Percentiles rank a stretch among this genome's conserved stretches.
phyloP scores from a whole-genome alignment of 257 asterid species.

The Hygrophila difformis region DNA sequence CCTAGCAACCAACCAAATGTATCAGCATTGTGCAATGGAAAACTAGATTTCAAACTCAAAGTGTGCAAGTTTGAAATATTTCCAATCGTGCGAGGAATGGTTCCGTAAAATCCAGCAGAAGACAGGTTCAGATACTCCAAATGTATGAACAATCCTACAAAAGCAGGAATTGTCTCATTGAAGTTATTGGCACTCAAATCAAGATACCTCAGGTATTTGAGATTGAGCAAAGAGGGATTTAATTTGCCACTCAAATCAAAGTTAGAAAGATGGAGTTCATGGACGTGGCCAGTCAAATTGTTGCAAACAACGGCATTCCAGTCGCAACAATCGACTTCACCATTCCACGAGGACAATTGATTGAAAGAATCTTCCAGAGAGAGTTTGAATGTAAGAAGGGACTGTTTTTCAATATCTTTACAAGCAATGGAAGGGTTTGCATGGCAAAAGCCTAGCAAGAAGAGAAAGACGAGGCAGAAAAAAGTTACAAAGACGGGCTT shows the following conservation, averaged over 20 bases:
- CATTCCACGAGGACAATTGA: conserved; percentile 16
- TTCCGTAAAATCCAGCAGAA: conserved; percentile 1
- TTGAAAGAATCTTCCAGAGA: conserved; percentile 7
- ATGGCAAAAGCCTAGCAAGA: background rate
- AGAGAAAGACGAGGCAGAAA: background rate
- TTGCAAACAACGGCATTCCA: conserved; percentile 18
- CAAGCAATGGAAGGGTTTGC: conserved; percentile 3
- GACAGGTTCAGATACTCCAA: conserved; percentile 17
- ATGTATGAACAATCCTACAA: conserved; percentile 16
- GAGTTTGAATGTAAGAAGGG: conserved; percentile 18
- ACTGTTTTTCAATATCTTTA: conserved; percentile 14
- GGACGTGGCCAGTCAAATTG: conserved; percentile 16
- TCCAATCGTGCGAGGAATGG: conserved; percentile 14
- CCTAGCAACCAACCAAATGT: conserved; percentile 6
- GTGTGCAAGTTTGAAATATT: conserved; percentile 18
- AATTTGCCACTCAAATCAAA: conserved; percentile 7
- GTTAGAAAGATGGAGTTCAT: conserved; percentile 10
- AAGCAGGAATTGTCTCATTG: conserved; percentile 11
- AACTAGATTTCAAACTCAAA: conserved; percentile 6
- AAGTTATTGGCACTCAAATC: conserved; percentile 16
- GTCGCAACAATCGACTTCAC: conserved; percentile 17
- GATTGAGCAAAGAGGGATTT: conserved; percentile 14
- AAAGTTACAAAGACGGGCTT: background rate
- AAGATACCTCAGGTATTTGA: conserved; percentile 15
- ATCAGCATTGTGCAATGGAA: background rate